Conservation (phyloP, 1,284 basidiomycete species). For the Malassezia vespertilionis region DNA sequence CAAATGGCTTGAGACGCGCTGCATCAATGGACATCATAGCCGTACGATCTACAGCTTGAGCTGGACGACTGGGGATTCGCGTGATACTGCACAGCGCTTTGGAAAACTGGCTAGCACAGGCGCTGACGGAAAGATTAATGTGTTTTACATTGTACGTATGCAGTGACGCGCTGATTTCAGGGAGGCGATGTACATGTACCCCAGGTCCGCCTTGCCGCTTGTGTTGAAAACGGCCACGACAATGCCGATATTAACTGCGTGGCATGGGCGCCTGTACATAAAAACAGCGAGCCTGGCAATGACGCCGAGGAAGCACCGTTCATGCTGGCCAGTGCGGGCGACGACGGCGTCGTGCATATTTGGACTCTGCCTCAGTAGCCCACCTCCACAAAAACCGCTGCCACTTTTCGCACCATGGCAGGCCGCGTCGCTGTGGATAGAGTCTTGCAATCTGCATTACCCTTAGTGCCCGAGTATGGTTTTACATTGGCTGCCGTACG, state of each 20-base stretch:
- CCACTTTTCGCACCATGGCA: neutral
- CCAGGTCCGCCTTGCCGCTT: slow-evolving; percentile 18
- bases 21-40: slow-evolving; percentile 52
- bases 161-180: slow-evolving; percentile 19
- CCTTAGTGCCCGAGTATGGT: slow-evolving; percentile 3
- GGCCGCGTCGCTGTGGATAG: slow-evolving; percentile 1
- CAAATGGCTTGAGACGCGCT: slow-evolving; percentile 45
- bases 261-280: slow-evolving; percentile 56
- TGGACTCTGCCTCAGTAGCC: slow-evolving; percentile 51
- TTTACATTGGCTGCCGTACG: slow-evolving; percentile 7
- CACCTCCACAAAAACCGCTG: slow-evolving; percentile 11
- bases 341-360: slow-evolving; percentile 63
- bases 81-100: slow-evolving; percentile 43
- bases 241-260: slow-evolving; percentile 67
- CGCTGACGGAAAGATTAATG: slow-evolving; percentile 63
- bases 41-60: slow-evolving; percentile 68
- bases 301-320: slow-evolving; percentile 19
- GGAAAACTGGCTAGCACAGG: slow-evolving; percentile 67
- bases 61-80: slow-evolving; percentile 53
- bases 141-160: slow-evolving; percentile 57
- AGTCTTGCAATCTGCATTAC: slow-evolving; percentile 2
- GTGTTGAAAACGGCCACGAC: slow-evolving; percentile 56
- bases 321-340: slow-evolving; percentile 61
- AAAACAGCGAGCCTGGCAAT: slow-evolving; percentile 17
- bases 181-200: neutral